These are phyloP conservation scores for Stagonosporopsis tanaceti DNA, from an alignment of 2,329 filamentous ascomycete species.

Conservation along the genomic window DNA sequence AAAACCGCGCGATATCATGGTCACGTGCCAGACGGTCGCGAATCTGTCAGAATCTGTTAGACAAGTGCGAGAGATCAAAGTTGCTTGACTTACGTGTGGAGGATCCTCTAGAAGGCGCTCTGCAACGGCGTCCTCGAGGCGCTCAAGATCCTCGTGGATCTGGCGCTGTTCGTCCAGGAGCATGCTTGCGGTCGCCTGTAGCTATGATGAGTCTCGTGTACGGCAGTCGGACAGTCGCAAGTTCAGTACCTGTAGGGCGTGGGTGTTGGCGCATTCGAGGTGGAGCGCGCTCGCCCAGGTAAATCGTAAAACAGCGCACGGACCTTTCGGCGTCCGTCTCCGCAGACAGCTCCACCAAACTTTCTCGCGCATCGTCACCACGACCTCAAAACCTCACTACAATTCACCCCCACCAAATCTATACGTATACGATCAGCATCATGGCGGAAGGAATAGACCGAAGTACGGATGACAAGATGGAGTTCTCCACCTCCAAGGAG, in stretches of 20 bases:
- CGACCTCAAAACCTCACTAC: slow-evolving; percentile 10
- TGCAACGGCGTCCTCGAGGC: slow-evolving; percentile 90
- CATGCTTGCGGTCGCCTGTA: slow-evolving; percentile 60
- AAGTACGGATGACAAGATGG: slow-evolving; percentile 94
- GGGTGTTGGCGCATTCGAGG: slow-evolving; percentile 21
- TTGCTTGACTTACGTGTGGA: slow-evolving; percentile 71
- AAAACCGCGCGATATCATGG: slow-evolving; percentile 87
- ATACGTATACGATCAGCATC: slow-evolving; percentile 45
- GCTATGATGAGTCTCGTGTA: slow-evolving; percentile 26
- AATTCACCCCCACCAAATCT: slow-evolving; percentile 2
- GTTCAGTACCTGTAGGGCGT: slow-evolving; percentile 37
- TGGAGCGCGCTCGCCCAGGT: slow-evolving; percentile 24
- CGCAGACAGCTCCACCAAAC: slow-evolving; percentile 33
- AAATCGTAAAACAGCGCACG: slow-evolving; percentile 28
- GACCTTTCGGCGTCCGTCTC: slow-evolving; percentile 21
- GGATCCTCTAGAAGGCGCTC: slow-evolving; percentile 90
- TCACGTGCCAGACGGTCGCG: slow-evolving; percentile 89
- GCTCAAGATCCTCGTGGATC: slow-evolving; percentile 95
- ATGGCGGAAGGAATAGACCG: slow-evolving; percentile 96
- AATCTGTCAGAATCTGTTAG: slow-evolving; percentile 63
- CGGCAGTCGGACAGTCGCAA: slow-evolving; percentile 18
- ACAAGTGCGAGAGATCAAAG: background rate
- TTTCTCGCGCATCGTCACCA: slow-evolving; percentile 30
- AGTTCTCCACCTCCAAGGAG: slow-evolving; percentile 98
- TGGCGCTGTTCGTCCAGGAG: slow-evolving; percentile 92